Evolutionary conservation across 768 basidiomycete genomes (phyloP).

Genomic region (Podaxis sp.): DNA sequence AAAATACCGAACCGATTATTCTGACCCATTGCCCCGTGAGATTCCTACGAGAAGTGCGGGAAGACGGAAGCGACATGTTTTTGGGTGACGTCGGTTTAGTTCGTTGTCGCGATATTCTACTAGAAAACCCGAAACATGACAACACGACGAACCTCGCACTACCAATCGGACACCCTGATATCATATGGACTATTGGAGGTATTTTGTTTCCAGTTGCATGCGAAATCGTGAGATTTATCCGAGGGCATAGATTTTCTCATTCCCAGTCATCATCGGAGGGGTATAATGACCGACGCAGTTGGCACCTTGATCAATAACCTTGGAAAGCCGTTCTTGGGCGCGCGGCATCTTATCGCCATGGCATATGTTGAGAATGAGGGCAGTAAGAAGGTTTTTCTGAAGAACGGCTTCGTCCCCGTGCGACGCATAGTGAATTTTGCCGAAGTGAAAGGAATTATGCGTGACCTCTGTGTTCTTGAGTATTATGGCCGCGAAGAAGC

Average conservation of each 20-base stretch:
- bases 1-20: slow-evolving; percentile 25
- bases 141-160: slow-evolving; percentile 38
- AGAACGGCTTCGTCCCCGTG: slow-evolving; percentile 54
- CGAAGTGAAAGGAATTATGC: slow-evolving; percentile 35
- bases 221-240: background rate
- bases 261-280: slow-evolving; percentile 60
- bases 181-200: slow-evolving; percentile 67
- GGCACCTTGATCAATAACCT: slow-evolving; percentile 54
- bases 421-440: slow-evolving; percentile 39
- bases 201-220: background rate
- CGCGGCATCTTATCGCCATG: slow-evolving; percentile 41
- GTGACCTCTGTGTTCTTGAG: slow-evolving; percentile 35
- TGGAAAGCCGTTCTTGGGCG: slow-evolving; percentile 66
- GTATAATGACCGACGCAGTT: slow-evolving; percentile 72
- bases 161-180: slow-evolving; percentile 49
- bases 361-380: slow-evolving; percentile 55
- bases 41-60: slow-evolving; percentile 50
- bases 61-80: slow-evolving; percentile 55
- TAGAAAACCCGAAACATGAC: slow-evolving; percentile 24
- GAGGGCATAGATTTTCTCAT: slow-evolving; percentile 54
- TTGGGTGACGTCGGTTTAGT: slow-evolving; percentile 47
- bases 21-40: slow-evolving; percentile 50
- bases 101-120: slow-evolving; percentile 27
- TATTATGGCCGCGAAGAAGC: slow-evolving; percentile 10
- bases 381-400: slow-evolving; percentile 65